Conservation (phyloP, 148 eudicot genomes). For the Selenicereus undatus region DNA sequence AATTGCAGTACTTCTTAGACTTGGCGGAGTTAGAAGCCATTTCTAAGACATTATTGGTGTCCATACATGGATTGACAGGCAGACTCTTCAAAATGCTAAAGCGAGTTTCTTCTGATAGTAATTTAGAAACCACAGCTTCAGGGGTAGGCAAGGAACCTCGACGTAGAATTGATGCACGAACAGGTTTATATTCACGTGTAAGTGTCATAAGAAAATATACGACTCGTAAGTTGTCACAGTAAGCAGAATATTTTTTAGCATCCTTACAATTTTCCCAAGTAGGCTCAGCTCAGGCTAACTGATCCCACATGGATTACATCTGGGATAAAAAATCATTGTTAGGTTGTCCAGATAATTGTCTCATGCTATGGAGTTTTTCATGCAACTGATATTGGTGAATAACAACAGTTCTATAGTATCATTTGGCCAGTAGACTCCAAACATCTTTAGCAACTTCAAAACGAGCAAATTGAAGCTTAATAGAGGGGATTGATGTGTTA, state of each 20-base stretch:
- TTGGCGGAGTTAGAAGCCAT: not conserved
- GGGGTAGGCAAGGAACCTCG: slow-evolving; percentile 2
- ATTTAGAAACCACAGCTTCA: slow-evolving; percentile 8
- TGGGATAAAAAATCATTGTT: slow-evolving; percentile 8
- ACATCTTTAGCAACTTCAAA: not conserved
- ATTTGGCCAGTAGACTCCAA: not conserved
- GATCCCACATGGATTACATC: slow-evolving; percentile 12
- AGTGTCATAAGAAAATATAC: slow-evolving; percentile 13
- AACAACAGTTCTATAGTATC: slow-evolving; percentile 8
- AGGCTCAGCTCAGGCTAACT: not conserved
- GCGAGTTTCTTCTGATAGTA: slow-evolving; percentile 14
- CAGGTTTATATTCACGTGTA: not conserved
- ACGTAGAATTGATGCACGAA: not conserved
- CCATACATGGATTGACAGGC: not conserved
- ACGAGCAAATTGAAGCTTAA: not conserved
- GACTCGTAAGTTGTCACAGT: not conserved
- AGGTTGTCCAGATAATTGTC: not conserved
- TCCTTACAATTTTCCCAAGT: not conserved
- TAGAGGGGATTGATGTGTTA: not conserved
- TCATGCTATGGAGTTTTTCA: slow-evolving; percentile 4
- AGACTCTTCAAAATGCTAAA: not conserved
- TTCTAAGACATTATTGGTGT: not conserved
- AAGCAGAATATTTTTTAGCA: not conserved
- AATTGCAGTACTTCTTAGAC: too few species aligned
- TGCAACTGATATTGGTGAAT: slow-evolving; percentile 10